Evolutionary conservation across 257 asterid genomes (phyloP).

Genomic region (Solanum tarijense): DNA sequence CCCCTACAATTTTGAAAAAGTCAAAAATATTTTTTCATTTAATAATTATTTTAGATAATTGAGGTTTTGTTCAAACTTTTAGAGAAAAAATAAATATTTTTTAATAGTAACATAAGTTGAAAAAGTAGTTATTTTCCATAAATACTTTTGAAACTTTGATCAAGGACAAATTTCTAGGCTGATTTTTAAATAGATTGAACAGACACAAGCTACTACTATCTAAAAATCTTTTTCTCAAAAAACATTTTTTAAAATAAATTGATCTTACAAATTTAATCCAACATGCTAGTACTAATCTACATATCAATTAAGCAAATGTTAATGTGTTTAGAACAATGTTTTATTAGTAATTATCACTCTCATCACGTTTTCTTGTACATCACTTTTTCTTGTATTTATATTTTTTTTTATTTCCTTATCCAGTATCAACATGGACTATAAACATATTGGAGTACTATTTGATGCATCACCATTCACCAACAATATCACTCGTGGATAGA

Average conservation of each 20-base stretch:
- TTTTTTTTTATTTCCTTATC: not conserved
- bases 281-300: not conserved
- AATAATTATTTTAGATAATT: not conserved
- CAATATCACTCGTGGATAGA: fast-evolving
- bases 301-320: not conserved
- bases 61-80: not conserved
- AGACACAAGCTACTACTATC: not conserved
- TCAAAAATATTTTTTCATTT: not conserved
- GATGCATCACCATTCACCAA: not conserved
- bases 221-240: too few species aligned
- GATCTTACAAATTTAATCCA: too few species aligned
- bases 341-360: not conserved
- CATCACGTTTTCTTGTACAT: not conserved
- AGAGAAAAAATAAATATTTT: too few species aligned
- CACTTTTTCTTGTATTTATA: not conserved
- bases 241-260: too few species aligned
- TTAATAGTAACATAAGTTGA: too few species aligned
- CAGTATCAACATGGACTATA: not conserved
- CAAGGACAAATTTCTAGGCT: too few species aligned
- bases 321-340: not conserved
- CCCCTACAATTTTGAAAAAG: not conserved
- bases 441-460: not conserved
- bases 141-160: too few species aligned
- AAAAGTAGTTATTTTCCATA: too few species aligned
- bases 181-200: too few species aligned